A percentile compares a stretch with the other conserved stretches of the same genome.
Evolutionary conservation across 768 basidiomycete genomes (phyloP).

Genomic region (Amanita muscaria): DNA sequence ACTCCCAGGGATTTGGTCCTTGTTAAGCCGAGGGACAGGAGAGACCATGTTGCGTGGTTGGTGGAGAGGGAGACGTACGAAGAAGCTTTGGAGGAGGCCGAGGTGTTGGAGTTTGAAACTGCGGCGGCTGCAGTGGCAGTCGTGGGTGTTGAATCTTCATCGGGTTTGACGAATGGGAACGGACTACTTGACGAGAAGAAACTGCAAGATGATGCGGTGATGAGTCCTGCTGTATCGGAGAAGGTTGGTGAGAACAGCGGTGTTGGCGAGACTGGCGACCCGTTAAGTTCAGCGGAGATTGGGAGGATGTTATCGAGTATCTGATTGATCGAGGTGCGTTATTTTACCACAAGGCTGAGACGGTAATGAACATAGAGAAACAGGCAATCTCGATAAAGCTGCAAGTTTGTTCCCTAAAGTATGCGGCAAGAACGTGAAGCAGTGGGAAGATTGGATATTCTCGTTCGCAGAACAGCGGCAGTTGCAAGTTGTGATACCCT

Average conservation of each 20-base stretch:
- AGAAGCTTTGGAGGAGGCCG: slow-evolving; percentile 78
- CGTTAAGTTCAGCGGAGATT: slow-evolving; percentile 55
- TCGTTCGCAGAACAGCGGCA: slow-evolving; percentile 75
- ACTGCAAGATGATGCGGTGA: not conserved
- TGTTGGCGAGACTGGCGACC: slow-evolving; percentile 24
- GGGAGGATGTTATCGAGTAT: slow-evolving; percentile 79
- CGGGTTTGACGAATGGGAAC: slow-evolving; percentile 12
- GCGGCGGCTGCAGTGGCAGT: not conserved
- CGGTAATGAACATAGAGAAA: not conserved
- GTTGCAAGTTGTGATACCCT: slow-evolving; percentile 84
- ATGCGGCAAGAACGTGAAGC: slow-evolving; percentile 64
- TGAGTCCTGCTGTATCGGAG: not conserved
- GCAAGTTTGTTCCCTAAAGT: slow-evolving; percentile 81
- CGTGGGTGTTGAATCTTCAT: not conserved
- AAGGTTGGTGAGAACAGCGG: slow-evolving; percentile 13
- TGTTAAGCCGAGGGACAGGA: slow-evolving; percentile 79
- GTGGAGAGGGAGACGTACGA: slow-evolving; percentile 81
- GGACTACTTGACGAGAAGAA: slow-evolving; percentile 2
- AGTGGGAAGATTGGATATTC: slow-evolving; percentile 98
- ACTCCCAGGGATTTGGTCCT: slow-evolving; percentile 83
- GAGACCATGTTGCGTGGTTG: slow-evolving; percentile 89
- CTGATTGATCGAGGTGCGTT: slow-evolving; percentile 69
- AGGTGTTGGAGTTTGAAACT: slow-evolving; percentile 47
- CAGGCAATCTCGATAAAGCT: slow-evolving; percentile 28
- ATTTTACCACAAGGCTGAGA: slow-evolving; percentile 2